These are phyloP conservation scores for Hortaea werneckii DNA, from an alignment of 2,329 filamentous ascomycete genomes.

Conservation along the genomic window DNA sequence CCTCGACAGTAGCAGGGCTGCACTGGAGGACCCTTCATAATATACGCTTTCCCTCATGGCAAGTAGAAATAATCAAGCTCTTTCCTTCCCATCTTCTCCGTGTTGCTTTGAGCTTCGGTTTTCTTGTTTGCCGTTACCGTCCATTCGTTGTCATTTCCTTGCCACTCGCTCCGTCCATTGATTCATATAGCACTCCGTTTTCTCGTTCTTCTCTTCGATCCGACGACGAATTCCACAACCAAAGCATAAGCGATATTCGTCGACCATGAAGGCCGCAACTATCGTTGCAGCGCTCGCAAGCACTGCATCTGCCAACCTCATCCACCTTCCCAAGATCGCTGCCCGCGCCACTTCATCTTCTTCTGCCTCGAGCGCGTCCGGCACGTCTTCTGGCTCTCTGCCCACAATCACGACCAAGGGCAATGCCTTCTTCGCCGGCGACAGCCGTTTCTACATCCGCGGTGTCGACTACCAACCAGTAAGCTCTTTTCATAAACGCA, in stretches of 20 bases:
- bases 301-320: not conserved
- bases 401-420: constrained; percentile 51
- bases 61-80: too few relatives aligned
- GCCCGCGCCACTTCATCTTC: constrained; percentile 17
- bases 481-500: too few relatives aligned
- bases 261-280: constrained; percentile 2
- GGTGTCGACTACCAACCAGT: constrained; percentile 41
- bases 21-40: too few relatives aligned
- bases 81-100: too few relatives aligned
- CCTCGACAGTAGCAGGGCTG: too few relatives aligned
- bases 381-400: constrained; percentile 32
- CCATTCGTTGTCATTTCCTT: not conserved
- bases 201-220: not conserved
- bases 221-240: not conserved
- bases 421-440: constrained; percentile 50
- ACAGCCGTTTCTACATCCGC: constrained; percentile 49
- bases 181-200: not conserved
- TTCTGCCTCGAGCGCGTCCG: constrained; percentile 1
- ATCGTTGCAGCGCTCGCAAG: constrained; percentile 1
- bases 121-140: not conserved
- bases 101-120: not conserved
- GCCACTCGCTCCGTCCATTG: not conserved
- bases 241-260: too few relatives aligned
- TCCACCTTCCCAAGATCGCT: constrained; percentile 22
- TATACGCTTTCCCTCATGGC: too few relatives aligned